These are phyloP conservation scores for Fraxinus velutina DNA, from an alignment of 305 asterid genomes.

Conservation along the genomic window DNA sequence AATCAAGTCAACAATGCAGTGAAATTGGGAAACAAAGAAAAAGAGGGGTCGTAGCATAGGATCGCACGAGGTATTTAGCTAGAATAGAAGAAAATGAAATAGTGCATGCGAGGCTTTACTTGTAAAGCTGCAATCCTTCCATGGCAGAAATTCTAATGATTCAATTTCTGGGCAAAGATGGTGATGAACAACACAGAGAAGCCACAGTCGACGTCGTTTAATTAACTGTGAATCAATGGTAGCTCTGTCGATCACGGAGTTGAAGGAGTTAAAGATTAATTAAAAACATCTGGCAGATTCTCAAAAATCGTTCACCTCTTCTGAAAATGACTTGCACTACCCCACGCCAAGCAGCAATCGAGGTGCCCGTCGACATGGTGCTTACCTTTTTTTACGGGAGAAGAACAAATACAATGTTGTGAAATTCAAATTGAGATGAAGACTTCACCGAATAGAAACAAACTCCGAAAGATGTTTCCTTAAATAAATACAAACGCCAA, in stretches of 20 bases:
- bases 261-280: not conserved
- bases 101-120: too few species aligned
- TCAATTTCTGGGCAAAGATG: slow-evolving; percentile 30
- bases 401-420: not conserved
- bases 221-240: not conserved
- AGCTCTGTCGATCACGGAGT: not conserved
- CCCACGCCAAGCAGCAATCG: not conserved
- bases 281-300: not conserved
- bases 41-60: not conserved
- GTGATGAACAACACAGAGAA: slow-evolving; percentile 46
- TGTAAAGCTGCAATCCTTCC: too few species aligned
- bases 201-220: slow-evolving; percentile 43
- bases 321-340: too few species aligned
- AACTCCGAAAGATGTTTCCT: not conserved
- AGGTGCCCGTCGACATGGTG: not conserved
- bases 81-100: too few species aligned
- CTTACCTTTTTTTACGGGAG: not conserved
- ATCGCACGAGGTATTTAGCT: too few species aligned
- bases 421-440: not conserved
- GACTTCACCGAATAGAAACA: not conserved
- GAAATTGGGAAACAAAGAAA: not conserved
- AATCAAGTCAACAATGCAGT: not conserved
- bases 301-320: too few species aligned
- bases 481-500: not conserved
- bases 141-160: slow-evolving; percentile 10